These are phyloP conservation scores for Hypoxylon cercidicola DNA, from an alignment of 495 filamentous ascomycete genomes.

Conservation along the genomic window DNA sequence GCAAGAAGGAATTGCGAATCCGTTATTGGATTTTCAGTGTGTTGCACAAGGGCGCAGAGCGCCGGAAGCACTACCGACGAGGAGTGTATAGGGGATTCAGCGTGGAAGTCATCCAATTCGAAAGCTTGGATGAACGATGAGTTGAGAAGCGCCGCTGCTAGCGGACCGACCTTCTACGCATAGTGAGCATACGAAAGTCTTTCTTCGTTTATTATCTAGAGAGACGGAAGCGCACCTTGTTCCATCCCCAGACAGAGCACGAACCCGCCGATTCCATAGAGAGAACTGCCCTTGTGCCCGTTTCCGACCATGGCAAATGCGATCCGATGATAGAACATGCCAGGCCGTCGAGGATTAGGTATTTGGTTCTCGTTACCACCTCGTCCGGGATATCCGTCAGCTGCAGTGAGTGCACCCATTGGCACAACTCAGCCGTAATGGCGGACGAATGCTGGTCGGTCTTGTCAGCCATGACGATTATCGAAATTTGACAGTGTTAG, in stretches of 20 bases:
- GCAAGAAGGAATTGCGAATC: slow-evolving; percentile 48
- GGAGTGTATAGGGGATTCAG: slow-evolving; percentile 50
- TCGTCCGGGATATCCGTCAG: slow-evolving; percentile 21
- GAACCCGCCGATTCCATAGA: slow-evolving; percentile 45
- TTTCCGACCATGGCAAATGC: slow-evolving; percentile 55
- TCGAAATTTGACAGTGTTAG: too few relatives aligned
- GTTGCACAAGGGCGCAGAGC: slow-evolving; percentile 54
- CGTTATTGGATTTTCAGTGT: slow-evolving; percentile 36
- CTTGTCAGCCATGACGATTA: too few relatives aligned
- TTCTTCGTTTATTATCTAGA: neutral
- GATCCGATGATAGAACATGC: slow-evolving; percentile 55
- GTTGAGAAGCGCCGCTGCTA: slow-evolving; percentile 56
- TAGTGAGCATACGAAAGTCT: too few relatives aligned
- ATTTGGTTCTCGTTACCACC: slow-evolving; percentile 47
- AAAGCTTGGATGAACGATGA: slow-evolving; percentile 56
- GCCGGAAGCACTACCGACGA: slow-evolving; percentile 51
- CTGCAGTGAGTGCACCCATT: slow-evolving; percentile 26
- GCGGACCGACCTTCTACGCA: slow-evolving; percentile 30
- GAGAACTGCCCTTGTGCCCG: too few relatives aligned
- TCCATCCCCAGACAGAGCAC: slow-evolving; percentile 47
- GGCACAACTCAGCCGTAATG: slow-evolving; percentile 15
- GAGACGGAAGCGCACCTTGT: slow-evolving; percentile 33
- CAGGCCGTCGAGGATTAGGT: slow-evolving; percentile 59
- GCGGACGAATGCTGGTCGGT: slow-evolving; percentile 4
- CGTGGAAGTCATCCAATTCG: slow-evolving; percentile 59